A percentile compares a stretch with the other conserved stretches of the same genome.
Evolutionary conservation across 345 rosid species (phyloP).

Genomic region (Cardamine chenopodiifolia): DNA sequence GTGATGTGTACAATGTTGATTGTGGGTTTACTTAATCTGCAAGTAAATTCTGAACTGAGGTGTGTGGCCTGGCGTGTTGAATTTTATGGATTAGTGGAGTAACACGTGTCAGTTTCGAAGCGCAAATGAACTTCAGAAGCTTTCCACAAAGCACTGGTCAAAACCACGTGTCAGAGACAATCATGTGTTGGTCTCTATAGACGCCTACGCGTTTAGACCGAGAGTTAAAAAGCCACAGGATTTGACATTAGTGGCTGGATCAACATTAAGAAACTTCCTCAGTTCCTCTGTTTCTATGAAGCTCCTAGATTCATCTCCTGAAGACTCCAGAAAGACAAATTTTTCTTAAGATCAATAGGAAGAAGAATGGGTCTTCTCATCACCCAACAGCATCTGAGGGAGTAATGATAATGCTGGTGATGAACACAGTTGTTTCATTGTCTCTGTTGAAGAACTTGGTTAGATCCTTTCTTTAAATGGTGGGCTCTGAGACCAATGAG

Average conservation of each 20-base stretch:
- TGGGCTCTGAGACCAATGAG: constrained; percentile 21
- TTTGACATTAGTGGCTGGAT: neutral
- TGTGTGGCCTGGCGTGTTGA: neutral
- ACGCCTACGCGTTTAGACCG: constrained; percentile 44
- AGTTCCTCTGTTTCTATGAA: neutral
- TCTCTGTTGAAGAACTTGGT: constrained; percentile 56
- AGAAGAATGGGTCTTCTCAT: constrained; percentile 62
- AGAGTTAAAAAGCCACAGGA: neutral
- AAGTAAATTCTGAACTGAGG: neutral
- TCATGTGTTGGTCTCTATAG: constrained; percentile 26
- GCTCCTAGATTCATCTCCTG: neutral
- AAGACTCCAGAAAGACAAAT: neutral
- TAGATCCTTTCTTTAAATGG: constrained; percentile 47
- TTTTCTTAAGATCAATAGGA: neutral
- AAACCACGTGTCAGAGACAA: constrained; percentile 11
- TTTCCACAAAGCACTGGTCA: neutral
- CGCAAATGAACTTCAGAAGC: neutral
- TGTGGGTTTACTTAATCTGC: neutral
- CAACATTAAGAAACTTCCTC: neutral
- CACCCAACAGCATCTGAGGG: constrained; percentile 60
- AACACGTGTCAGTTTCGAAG: neutral
- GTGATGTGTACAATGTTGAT: constrained; percentile 1
- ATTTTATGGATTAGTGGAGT: neutral
- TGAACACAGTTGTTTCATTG: constrained; percentile 59
- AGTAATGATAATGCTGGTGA: constrained; percentile 57